These are phyloP conservation scores for Septoria linicola DNA, from an alignment of 2,329 filamentous ascomycete genomes.

Conservation along the genomic window DNA sequence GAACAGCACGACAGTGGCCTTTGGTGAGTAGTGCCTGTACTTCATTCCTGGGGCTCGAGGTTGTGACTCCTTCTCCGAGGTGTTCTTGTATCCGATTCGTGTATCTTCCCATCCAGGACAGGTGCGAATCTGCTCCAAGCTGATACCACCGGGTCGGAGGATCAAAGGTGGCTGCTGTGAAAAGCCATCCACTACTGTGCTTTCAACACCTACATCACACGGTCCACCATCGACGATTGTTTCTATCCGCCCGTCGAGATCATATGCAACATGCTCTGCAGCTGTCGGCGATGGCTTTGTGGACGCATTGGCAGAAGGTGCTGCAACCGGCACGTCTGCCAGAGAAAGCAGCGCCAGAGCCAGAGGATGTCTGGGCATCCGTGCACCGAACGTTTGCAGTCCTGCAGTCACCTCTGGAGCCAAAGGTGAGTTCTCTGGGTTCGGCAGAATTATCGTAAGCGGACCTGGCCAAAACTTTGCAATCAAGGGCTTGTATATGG, in stretches of 20 bases:
- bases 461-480: conserved; percentile 90
- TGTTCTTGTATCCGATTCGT: conserved; percentile 74
- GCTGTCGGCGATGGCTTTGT: conserved; percentile 90
- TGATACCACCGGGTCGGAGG: conserved; percentile 81
- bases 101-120: conserved; percentile 81
- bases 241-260: conserved; percentile 77
- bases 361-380: conserved; percentile 84
- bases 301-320: conserved; percentile 90
- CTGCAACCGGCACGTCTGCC: conserved; percentile 75
- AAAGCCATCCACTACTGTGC: conserved; percentile 91
- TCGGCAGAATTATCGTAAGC: conserved; percentile 82
- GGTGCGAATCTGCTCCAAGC: conserved; percentile 71
- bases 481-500: conserved; percentile 76
- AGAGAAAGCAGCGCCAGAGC: conserved; percentile 83
- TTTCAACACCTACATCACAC: conserved; percentile 89
- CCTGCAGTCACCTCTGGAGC: conserved; percentile 91
- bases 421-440: conserved; percentile 66
- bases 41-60: conserved; percentile 97
- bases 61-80: conserved; percentile 60
- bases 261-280: conserved; percentile 83
- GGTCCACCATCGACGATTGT: conserved; percentile 85
- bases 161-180: conserved; percentile 72
- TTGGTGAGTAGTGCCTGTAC: conserved; percentile 95
- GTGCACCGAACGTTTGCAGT: conserved; percentile 78
- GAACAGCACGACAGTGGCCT: conserved; percentile 70